Evolutionary conservation across 1,284 basidiomycete genomes (phyloP), one percentile per base, ranked within the genome.

Genomic region (Marasmius oreades): DNA sequence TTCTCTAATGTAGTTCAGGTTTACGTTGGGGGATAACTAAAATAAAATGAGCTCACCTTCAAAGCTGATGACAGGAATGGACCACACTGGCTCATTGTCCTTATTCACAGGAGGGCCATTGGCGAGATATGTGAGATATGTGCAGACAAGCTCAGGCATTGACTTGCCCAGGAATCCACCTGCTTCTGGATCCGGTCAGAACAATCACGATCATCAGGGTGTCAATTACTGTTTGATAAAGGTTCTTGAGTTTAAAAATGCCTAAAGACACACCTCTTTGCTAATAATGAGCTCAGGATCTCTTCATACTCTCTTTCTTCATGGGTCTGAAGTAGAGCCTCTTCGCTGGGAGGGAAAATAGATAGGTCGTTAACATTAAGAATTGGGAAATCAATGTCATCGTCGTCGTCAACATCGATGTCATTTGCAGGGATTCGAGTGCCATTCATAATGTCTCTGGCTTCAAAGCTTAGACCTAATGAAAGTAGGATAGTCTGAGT

Each of bases 201-300:
- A 8, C 34, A 8, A 16, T 36, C 16, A 16, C 34, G 34, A 8
- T 8, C 16, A 16, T 36, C 34, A 8, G 34, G 16, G 34, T 36
- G 34, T 36, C 34, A 16, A 36, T 36, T 36, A 16, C 34, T 36
- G 16, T 36, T n/a, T n/a, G n/a, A 16, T 8, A 55, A 56, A 59
- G 46, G 56, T 51, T 47, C 58, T 36, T 36, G 34, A 36, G 34
- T 36, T 8, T 36, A 16, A 36, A 36, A 8, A 36, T 8, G 8
- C 8, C 34, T 8, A 16, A 16, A 36, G 8, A 36, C 34, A 16
- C 34, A 36, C 34, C 34, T 36, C 8, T 36, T 36, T 8, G 34
- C 34, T 16, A 36, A 36, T 16, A 36, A 36, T 8, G 34, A 36
- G 16, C 34, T 36, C 34, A 36, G 34, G 8, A 36, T 36, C 34